phyloP scores from a whole-genome alignment of 2,329 filamentous ascomycete species.

The Rutstroemia sp. region DNA sequence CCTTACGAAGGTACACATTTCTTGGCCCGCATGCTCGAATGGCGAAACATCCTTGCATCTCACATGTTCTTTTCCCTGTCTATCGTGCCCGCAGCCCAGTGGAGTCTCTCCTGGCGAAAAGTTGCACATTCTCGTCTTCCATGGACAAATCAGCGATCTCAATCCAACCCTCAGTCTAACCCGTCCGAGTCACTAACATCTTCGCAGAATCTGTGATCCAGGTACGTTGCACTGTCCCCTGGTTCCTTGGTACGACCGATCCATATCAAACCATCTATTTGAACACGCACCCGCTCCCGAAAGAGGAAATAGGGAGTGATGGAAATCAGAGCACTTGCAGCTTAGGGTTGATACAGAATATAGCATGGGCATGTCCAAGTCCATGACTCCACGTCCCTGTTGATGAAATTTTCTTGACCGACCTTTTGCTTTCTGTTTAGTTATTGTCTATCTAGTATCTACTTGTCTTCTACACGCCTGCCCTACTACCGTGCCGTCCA shows the following conservation, averaged over 20 bases:
- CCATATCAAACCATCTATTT: background rate
- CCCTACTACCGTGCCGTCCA: too few relatives aligned
- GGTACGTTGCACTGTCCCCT: too few relatives aligned
- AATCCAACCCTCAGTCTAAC: too few relatives aligned
- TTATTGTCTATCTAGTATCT: background rate
- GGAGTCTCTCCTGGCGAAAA: background rate
- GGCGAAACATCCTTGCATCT: slow-evolving; percentile 8
- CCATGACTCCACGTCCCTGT: too few relatives aligned
- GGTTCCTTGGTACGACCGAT: too few relatives aligned
- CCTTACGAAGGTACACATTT: too few relatives aligned
- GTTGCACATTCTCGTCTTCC: background rate
- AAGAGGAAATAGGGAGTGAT: background rate
- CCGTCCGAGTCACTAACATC: too few relatives aligned
- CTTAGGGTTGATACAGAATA: background rate
- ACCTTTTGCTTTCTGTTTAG: background rate
- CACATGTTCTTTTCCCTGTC: slow-evolving; percentile 7
- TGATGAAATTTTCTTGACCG: background rate
- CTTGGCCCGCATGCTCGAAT: slow-evolving; percentile 2
- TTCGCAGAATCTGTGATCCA: too few relatives aligned
- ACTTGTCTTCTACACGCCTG: too few relatives aligned
- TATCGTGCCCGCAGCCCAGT: background rate
- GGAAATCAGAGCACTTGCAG: background rate
- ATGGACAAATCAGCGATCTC: background rate
- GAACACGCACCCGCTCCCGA: background rate
- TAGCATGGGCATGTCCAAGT: too few relatives aligned